Evolutionary conservation across 345 rosid species (phyloP), one percentile per base, ranked within the genome.

Genomic region (Eucalyptus decipiens): DNA sequence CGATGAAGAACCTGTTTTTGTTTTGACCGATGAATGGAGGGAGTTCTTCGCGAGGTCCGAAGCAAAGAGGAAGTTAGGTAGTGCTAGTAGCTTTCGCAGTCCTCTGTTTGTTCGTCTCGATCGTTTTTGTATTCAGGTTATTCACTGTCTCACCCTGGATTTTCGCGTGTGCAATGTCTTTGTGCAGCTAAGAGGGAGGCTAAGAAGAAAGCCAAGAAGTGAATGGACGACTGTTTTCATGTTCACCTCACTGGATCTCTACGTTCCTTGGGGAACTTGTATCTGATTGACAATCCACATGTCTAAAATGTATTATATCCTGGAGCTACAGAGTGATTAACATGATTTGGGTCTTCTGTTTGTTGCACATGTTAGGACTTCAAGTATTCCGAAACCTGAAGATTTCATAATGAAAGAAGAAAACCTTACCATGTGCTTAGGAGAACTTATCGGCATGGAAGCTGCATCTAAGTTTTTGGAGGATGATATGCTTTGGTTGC

Each of bases 31-130:
- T 89, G 96, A 95, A 88, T 94, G 95, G 96, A 93, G 89, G 89
- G 95, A 95, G 34, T 95, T 92, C 89, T 95, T 95, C 69, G 95
- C 93, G 14, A 93, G 88, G 91, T 95, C 96, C 28, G 96, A 95
- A 88, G 96, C 95, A 23, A 94, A 90, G 91, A 93, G 95, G 89
- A 93, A 91, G 88, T 58, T 89, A 83, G 95, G 95, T 93, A 90
- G 21, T 42, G 9, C 16, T 17, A 43, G 26, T 23, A 7, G 48
- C 47, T 19, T n/a, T 26, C 13, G 9, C 24, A 18, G 7, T 37
- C 54, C 16, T 51, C 42, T 49, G 87, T n/a, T 49, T n/a, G 18
- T 40, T 40, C 83, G 7, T 76, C 83, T 40, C 8, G 45, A 72
- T 10, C 28, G 6, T 19, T 28, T 37, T 76, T 16, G 16, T 76